Base-by-base conservation (phyloP, 345 rosid species). In the thale cress (Arabidopsis thaliana) region DNA sequence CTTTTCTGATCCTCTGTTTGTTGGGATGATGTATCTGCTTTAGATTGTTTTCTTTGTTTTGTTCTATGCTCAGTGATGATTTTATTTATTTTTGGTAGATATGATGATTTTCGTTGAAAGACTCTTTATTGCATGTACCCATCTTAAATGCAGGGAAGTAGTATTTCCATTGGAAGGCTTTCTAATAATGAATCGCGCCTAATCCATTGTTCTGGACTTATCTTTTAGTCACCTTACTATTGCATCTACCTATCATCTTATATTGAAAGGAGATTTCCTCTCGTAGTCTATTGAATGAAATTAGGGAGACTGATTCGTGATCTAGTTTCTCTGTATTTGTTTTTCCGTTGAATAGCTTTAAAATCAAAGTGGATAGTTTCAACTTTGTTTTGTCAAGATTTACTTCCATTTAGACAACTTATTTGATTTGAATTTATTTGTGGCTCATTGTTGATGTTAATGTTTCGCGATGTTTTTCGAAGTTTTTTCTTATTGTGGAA, bases 71-170 rank as follows among this genome's bases (percentile, higher is more conserved):
- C 46, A 24, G 36, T 45, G 42, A 62, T 64, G 49, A 36, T 44
- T 28, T 6, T 41, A 23, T 42, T 23, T 30, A 16, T 16, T 16
- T 14, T 53, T 32, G 7, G 11, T 40, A 33, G 50, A 68, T 59
- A 8, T 16, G 8, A 37, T 38, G 20, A 16, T 48, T 66, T 61
- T 25, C 8, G 22, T 52, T 13, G 36, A 50, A 49, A 32, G 4
- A 42, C 24, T 57, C 16, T 50, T 60, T 51, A 22, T 24, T 41
- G n/a, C 59, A 53, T 52, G 37, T 36, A 32, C 63, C 30, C 36
- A 56, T 77, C 67, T 57, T 71, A 65, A 64, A 30, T 62, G 70
- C 74, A 69, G 75, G 80, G 53, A 10, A 64, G 46, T 71, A 70
- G 42, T 59, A 62, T 40, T 51, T 67, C 57, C 36, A 59, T 50